A percentile compares a stretch with the other conserved stretches of the same genome.
These are phyloP conservation scores for Podila horticola DNA, from an alignment of 192 early-diverging fungal genomes.

Conservation along the genomic window DNA sequence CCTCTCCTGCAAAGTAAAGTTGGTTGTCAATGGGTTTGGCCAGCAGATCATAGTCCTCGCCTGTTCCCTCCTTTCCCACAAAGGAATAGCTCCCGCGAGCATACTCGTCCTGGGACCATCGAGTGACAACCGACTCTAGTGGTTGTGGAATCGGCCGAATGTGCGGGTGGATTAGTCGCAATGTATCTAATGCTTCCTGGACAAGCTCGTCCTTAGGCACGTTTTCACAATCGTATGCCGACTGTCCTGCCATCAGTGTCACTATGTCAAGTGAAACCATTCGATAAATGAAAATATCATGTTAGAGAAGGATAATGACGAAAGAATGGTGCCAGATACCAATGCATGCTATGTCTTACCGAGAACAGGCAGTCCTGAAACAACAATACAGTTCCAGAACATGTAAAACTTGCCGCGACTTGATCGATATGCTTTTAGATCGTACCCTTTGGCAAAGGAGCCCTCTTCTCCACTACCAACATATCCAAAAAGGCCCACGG, in stretches of 20 bases:
- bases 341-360: not conserved
- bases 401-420: slow-evolving; percentile 50
- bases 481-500: slow-evolving; percentile 33
- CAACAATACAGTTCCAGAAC: slow-evolving; percentile 42
- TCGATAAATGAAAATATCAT: not conserved
- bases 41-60: slow-evolving; percentile 39
- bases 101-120: slow-evolving; percentile 47
- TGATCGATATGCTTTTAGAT: slow-evolving; percentile 31
- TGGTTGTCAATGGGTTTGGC: slow-evolving; percentile 30
- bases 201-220: slow-evolving; percentile 35
- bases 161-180: slow-evolving; percentile 23
- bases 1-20: slow-evolving; percentile 49
- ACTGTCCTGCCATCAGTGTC: slow-evolving; percentile 46
- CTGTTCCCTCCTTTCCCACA: slow-evolving; percentile 31
- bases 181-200: slow-evolving; percentile 25
- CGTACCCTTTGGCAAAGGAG: not conserved
- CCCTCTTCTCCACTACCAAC: slow-evolving; percentile 28
- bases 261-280: slow-evolving; percentile 5
- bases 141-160: slow-evolving; percentile 18
- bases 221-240: slow-evolving; percentile 40
- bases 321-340: too few relatives aligned
- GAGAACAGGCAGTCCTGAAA: slow-evolving; percentile 33
- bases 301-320: too few relatives aligned
- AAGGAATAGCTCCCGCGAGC: slow-evolving; percentile 47
- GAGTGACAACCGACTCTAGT: slow-evolving; percentile 33